Base-by-base conservation (phyloP, 768 basidiomycete species). In the Mycena rebaudengoi region DNA sequence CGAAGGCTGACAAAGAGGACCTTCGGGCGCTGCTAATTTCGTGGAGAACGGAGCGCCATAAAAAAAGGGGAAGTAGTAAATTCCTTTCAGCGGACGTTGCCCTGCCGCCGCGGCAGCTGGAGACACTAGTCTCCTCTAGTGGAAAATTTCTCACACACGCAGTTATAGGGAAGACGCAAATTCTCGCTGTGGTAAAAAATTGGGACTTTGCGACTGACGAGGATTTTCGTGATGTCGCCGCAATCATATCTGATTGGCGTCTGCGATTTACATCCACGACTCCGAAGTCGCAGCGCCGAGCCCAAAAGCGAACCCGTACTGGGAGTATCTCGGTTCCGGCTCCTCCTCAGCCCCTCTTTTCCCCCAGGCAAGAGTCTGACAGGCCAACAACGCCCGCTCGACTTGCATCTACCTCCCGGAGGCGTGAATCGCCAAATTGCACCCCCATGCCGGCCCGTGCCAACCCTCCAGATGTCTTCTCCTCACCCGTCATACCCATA, bases 201-300 rank as follows among this genome's bases (percentile, higher is more conserved):
- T 57, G 44, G 55, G 55, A 57, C 37, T 57, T 53, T 39, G 55
- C 33, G 4, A 57, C 43, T 6, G 55, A 57, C 7, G 55, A 57
- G 7, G 55, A 57, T 13, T 45, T 57, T 18, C 45, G 32, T 29
- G 55, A 57, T 44, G 55, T 57, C 26, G 55, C 55, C 1, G 35
- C 45, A 28, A 57, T 57, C 35, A 57, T 57, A 33, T 46, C 3
- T 46, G 43, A 45, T n/a, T 57, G 55, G 55, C 44, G 55, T 1
- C 14, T 44, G 1, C 21, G 20, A 26, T 54, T 41, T 16, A 40
- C 43, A 3, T 43, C 52, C 5, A 10, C n/a, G 21, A 54, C 52
- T 18, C 35, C 35, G 18, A 10, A 37, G 35, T 37, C 35, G 35
- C 35, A 37, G 35, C 35, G 23, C 23, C 43, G 43, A 11, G 21